Base-by-base conservation (phyloP, 1,284 basidiomycete species). In the Tetrapyrgos nigripes region DNA sequence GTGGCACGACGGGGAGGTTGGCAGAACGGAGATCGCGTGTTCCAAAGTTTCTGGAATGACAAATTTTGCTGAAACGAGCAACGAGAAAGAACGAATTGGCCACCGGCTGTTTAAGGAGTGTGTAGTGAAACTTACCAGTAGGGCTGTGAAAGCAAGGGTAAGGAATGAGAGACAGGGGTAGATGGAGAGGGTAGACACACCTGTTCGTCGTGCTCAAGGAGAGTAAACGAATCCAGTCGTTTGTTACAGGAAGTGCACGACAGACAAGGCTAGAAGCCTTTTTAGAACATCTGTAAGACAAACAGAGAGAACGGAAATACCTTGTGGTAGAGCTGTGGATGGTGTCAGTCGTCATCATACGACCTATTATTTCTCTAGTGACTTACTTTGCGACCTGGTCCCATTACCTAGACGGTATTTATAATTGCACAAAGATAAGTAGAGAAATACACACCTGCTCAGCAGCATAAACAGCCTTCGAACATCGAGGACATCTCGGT, bases 121-220 rank as follows among this genome's bases (percentile, higher is more conserved):
- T 10, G 23, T 23, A 55, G 29, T 5, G 14, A 19, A 17, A 56
- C 79, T 53, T 70, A 88, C 87, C 87, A 90, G 72, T 87, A 89
- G 19, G 87, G 87, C 86, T 89, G 64, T 17, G 53, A 53, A 17
- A 17, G 50, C 33, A 55, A 40, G 28, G 61, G 28, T 10, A 51
- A 59, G 60, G 43, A n/a, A 64, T 57, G 58, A 54, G 54, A 48
- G 40, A 55, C 24, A 47, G 43, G 40, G 13, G n/a, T 26, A 3
- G 40, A 55, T 50, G 40, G 43, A 35, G 14, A 40, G 21, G 46
- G 29, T 24, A 57, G n/a, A 66, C 85, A 62, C 62, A 88, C 89
- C 80, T 89, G 77, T 70, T 88, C 79, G 66, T 93, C 83, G 68
- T 93, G 91, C 68, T 93, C 91, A 9, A 92, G 75, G 19, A 93